These are phyloP conservation scores for Lignosus rhinocerotis DNA, from an alignment of 1,284 basidiomycete species.

Conservation along the genomic window DNA sequence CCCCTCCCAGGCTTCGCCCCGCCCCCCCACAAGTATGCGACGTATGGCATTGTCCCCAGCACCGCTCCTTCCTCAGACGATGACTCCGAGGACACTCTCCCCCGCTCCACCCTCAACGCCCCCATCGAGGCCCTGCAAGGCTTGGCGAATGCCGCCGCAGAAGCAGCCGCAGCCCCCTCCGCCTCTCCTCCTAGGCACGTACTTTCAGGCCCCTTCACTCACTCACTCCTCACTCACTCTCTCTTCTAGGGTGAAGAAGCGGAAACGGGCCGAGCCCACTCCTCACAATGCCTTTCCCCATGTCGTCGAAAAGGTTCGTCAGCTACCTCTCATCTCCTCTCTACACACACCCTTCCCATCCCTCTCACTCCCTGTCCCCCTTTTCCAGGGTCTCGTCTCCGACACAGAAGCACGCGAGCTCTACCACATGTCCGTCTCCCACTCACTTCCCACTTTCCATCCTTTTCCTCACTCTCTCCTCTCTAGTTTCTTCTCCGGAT, in stretches of 20 bases:
- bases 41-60: conserved; percentile 84
- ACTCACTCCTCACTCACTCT: background rate
- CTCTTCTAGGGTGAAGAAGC: conserved; percentile 71
- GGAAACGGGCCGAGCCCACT: conserved; percentile 84
- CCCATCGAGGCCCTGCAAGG: conserved; percentile 93
- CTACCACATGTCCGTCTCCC: conserved; percentile 71
- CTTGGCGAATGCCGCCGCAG: conserved; percentile 89
- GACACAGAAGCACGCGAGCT: conserved; percentile 79
- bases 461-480: background rate
- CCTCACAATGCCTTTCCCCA: conserved; percentile 84
- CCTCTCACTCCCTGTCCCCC: background rate
- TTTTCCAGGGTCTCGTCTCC: conserved; percentile 69
- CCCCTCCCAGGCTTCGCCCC: conserved; percentile 88
- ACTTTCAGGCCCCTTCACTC: conserved; percentile 3
- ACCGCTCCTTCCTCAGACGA: conserved; percentile 84
- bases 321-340: conserved; percentile 3
- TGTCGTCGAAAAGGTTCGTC: conserved; percentile 84
- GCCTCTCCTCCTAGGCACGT: conserved; percentile 19
- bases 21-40: conserved; percentile 82
- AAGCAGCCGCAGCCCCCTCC: conserved; percentile 76
- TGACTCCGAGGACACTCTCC: conserved; percentile 84
- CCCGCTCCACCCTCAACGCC: conserved; percentile 79
- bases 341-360: background rate
- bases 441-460: background rate
- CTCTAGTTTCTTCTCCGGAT: conserved; percentile 89